A percentile compares a stretch with the other conserved stretches of the same genome.
Conservation (phyloP, 2,329 filamentous ascomycete species). For the Anisogramma anomala region DNA sequence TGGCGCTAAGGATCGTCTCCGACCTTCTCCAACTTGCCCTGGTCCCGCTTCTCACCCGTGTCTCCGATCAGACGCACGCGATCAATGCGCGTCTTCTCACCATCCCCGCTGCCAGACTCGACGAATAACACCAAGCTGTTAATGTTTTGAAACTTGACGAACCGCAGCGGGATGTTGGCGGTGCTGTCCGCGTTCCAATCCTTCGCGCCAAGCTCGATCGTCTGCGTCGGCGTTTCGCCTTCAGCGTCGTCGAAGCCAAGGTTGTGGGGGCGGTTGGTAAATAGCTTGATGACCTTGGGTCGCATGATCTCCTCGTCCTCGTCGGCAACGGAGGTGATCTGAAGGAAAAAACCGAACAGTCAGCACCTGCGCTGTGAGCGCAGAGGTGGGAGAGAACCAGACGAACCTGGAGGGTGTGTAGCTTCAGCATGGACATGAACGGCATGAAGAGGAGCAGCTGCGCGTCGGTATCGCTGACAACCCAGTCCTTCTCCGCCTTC, state of each 20-base stretch:
- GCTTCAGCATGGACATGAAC: constrained; percentile 77
- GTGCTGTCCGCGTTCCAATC: constrained; percentile 79
- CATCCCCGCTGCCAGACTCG: constrained; percentile 69
- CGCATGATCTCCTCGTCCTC: constrained; percentile 65
- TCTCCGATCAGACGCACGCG: constrained; percentile 74
- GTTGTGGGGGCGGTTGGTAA: constrained; percentile 78
- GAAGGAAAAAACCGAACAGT: constrained; percentile 22
- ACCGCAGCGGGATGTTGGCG: constrained; percentile 62
- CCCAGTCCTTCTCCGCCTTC: constrained; percentile 59
- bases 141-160: constrained; percentile 96
- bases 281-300: constrained; percentile 73
- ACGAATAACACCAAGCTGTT: constrained; percentile 80
- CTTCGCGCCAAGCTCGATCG: constrained; percentile 56
- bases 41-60: constrained; percentile 78
- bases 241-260: constrained; percentile 94
- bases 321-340: constrained; percentile 67
- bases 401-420: constrained; percentile 64
- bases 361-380: not conserved
- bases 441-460: constrained; percentile 89
- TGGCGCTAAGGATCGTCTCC: constrained; percentile 54
- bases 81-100: constrained; percentile 77
- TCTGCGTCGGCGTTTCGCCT: constrained; percentile 69
- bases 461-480: constrained; percentile 94
- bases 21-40: constrained; percentile 93
- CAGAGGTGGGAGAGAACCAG: not conserved